These are phyloP conservation scores for Ramalina intermedia DNA, from an alignment of 495 filamentous ascomycete genomes.

Conservation along the genomic window DNA sequence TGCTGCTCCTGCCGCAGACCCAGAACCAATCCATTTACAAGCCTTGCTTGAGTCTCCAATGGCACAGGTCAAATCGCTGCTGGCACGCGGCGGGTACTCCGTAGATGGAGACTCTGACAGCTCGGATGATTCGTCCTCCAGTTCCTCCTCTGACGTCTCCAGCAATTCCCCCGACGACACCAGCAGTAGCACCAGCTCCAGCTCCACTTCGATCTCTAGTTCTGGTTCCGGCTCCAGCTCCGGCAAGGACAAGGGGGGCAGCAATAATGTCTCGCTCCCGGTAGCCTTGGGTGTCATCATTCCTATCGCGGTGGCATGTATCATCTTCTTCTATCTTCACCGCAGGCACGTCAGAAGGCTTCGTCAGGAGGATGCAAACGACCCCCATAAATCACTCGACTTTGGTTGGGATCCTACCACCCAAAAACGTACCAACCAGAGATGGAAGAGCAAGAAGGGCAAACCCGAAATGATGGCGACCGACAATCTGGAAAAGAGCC, in stretches of 20 bases:
- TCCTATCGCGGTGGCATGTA: slow-evolving; percentile 52
- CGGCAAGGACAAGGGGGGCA: slow-evolving; percentile 43
- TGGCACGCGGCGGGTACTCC: background rate
- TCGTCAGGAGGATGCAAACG: slow-evolving; percentile 63
- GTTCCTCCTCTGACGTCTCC: background rate
- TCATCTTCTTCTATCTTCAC: slow-evolving; percentile 63
- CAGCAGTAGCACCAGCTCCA: slow-evolving; percentile 7
- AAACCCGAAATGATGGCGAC: slow-evolving; percentile 26
- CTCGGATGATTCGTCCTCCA: background rate
- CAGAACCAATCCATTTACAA: background rate
- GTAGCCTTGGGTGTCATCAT: slow-evolving; percentile 70
- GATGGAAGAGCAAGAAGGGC: slow-evolving; percentile 31
- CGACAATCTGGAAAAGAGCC: slow-evolving; percentile 28
- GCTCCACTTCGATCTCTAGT: background rate
- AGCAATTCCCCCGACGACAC: background rate
- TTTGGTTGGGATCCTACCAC: slow-evolving; percentile 52
- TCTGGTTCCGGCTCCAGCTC: background rate
- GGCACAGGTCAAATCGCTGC: background rate
- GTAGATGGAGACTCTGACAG: too few species aligned
- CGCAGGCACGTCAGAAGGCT: slow-evolving; percentile 60
- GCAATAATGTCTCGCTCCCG: slow-evolving; percentile 49
- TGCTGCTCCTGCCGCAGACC: background rate
- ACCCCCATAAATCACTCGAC: slow-evolving; percentile 85
- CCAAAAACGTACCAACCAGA: slow-evolving; percentile 11
- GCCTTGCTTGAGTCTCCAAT: background rate